Evolutionary conservation across 805 yeast genomes (phyloP), one percentile per base, ranked within the genome.

Genomic region (Candida rishiriensis): DNA sequence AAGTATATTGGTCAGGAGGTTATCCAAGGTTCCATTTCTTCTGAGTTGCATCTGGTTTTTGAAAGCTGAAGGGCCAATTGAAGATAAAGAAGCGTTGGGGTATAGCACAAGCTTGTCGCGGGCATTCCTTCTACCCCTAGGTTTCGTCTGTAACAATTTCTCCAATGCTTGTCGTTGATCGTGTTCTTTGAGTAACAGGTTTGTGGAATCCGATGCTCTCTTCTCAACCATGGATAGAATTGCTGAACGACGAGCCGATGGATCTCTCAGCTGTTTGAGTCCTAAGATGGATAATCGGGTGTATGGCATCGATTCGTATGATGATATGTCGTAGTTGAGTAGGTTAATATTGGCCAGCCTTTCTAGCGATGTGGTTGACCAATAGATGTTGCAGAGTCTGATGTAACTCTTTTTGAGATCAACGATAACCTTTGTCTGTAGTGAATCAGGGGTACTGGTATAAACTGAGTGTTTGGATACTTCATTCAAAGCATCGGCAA

Each of bases 401-500:
- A 59, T 43, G 41, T 64, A 66, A 10, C 59, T 55, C 47, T 64
- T 65, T 43, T 66, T 66, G 42, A 66, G 47, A 43, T 66, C 68
- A 26, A 58, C 41, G 3, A 66, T 42, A 5, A 63, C 61, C 44
- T 61, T 61, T 3, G 56, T 47, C 40, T 54, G 60, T 26, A 59
- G 36, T 26, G 54, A 51, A 10, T 42, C 42, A 8, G 42, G 41
- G 3, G 39, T 40, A 9, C 52, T 50, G 10, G 49, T 46, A 39
- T 42, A 59, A 33, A 41, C 46, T 10, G 36, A 42, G 44, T 50
- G 57, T 54, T 40, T 60, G 10, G 71, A 40, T 47, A 71, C 42
- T 51, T 62, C 66, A 59, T 77, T 72, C 34, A 80, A 51, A 13
- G 71, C 69, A 12, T 61, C 49, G 3, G 72, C 61, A 44, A 79